Percentiles rank a stretch among this genome's conserved stretches.
phyloP scores from a whole-genome alignment of 805 yeast species.

The Pichia membranifaciens region DNA sequence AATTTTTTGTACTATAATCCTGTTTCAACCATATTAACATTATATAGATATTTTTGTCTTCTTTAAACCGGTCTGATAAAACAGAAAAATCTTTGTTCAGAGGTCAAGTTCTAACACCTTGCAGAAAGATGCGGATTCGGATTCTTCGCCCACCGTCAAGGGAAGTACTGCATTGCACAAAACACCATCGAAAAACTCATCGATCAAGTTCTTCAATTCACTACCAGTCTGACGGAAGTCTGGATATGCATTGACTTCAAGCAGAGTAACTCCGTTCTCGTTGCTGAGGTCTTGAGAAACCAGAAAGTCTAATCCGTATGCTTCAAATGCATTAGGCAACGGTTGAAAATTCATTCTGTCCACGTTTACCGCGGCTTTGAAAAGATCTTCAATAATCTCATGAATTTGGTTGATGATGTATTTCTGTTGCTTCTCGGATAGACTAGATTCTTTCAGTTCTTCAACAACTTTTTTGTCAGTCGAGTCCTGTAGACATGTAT shows the following conservation, averaged over 20 bases:
- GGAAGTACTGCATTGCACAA: slow-evolving; percentile 29
- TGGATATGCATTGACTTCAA: slow-evolving; percentile 92
- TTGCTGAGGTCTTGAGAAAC: slow-evolving; percentile 45
- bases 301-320: slow-evolving; percentile 84
- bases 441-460: slow-evolving; percentile 51
- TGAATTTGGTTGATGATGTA: slow-evolving; percentile 51
- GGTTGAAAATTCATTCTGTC: slow-evolving; percentile 86
- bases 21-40: too few relatives aligned
- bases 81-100: neutral
- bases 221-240: slow-evolving; percentile 95
- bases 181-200: slow-evolving; percentile 57
- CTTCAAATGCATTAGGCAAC: slow-evolving; percentile 71
- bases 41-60: too few relatives aligned
- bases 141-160: slow-evolving; percentile 7
- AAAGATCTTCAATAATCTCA: slow-evolving; percentile 60
- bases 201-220: slow-evolving; percentile 59
- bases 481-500: slow-evolving; percentile 75
- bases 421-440: slow-evolving; percentile 32
- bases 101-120: slow-evolving; percentile 12
- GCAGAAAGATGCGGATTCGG: slow-evolving; percentile 6
- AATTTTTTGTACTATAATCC: too few relatives aligned
- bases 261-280: slow-evolving; percentile 40
- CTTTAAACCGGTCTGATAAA: too few relatives aligned
- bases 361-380: slow-evolving; percentile 71
- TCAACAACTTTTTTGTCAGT: slow-evolving; percentile 38